Evolutionary conservation across 202 grass and related monocot genomes (phyloP), one percentile per base, ranked within the genome.

Genomic region (Saccharum hybrid): DNA sequence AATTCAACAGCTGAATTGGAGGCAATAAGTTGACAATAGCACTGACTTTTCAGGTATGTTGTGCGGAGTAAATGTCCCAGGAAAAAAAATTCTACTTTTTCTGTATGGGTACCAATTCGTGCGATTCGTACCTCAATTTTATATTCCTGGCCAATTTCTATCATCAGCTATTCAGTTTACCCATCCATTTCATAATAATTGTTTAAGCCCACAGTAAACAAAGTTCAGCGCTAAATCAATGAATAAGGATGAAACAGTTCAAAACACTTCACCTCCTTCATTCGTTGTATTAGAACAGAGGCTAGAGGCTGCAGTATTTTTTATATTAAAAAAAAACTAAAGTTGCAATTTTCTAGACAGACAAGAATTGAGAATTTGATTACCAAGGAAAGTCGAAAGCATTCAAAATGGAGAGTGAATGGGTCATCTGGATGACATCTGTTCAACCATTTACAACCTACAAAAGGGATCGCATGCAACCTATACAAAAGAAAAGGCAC

Each of bases 361-460:
- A 57, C 8, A 15, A 34, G 34, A 7, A 37, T 15, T 36, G 26
- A 22, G 19, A 10, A 7, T 19, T 19, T 19, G 34, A 52, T 4
- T n/a, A 13, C 43, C 19, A 30, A 10, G 7, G 2, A 8, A 52
- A 51, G 15, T 15, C 14, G 6, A 38, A 34, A 34, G 30, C 2
- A n/a, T 33, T 36, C 30, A 66, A 36, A 72, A 36, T 3, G 9
- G 0, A 38, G 1, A 18, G 46, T 19, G 51, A 34, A 33, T 51
- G 0, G 14, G 7, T 52, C 1, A 31, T n/a, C 26, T 64, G 28
- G 10, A 45, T 45, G 40, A 42, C 21, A 26, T 43, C 2, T 10
- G 28, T 52, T 52, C 15, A 34, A 84, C 76, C 42, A 56, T 42
- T 71, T 76, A 26, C 26, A 81, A 28, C 39, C 8, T 56, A 71